Evolutionary conservation across 2,329 filamentous ascomycete genomes (phyloP).

Genomic region (Nothophoma quercina): DNA sequence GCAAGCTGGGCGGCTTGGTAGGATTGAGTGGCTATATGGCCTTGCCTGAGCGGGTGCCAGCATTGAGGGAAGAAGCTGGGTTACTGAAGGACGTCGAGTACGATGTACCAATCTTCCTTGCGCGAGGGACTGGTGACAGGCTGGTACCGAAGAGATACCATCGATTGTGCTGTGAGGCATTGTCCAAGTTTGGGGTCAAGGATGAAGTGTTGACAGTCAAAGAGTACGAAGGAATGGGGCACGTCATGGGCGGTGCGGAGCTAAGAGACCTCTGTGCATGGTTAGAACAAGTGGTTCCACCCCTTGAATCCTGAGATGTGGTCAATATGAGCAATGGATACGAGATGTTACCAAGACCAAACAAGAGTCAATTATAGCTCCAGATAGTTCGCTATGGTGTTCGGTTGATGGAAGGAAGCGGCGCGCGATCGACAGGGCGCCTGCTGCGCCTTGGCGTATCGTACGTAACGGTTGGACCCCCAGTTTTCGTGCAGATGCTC

Average conservation of each 20-base stretch:
- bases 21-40: slow-evolving; percentile 60
- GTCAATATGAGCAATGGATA: too few relatives aligned
- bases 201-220: slow-evolving; percentile 51
- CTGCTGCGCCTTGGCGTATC: too few relatives aligned
- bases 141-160: slow-evolving; percentile 56
- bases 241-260: slow-evolving; percentile 53
- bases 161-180: slow-evolving; percentile 52
- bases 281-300: slow-evolving; percentile 52
- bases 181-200: slow-evolving; percentile 51
- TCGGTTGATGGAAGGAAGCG: background rate
- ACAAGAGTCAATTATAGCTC: too few relatives aligned
- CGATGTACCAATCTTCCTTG: slow-evolving; percentile 55
- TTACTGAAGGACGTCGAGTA: slow-evolving; percentile 44
- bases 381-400: background rate
- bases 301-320: slow-evolving; percentile 23
- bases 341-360: too few relatives aligned
- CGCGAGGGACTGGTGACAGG: slow-evolving; percentile 56
- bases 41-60: slow-evolving; percentile 48
- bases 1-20: slow-evolving; percentile 52
- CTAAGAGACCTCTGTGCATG: slow-evolving; percentile 57
- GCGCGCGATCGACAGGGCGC: slow-evolving; percentile 10
- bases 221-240: slow-evolving; percentile 59
- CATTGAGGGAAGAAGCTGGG: slow-evolving; percentile 48
- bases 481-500: slow-evolving; percentile 4
- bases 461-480: slow-evolving; percentile 3